Base-by-base conservation (phyloP, 352 stramenopile species). In the Pythium dissotocum region DNA sequence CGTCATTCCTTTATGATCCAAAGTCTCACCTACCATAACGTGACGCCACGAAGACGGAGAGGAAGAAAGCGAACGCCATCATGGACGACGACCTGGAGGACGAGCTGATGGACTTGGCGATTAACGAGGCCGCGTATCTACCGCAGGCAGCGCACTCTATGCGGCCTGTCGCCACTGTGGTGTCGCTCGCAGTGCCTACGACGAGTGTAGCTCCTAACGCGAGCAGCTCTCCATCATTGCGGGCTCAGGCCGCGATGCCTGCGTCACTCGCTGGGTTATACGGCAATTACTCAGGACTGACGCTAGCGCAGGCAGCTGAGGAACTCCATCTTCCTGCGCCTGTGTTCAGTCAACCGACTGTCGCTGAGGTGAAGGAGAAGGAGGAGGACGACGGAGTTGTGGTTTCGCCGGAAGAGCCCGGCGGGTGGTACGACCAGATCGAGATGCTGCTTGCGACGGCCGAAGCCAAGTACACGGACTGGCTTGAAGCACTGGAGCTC, bases 101-200 rank as follows among this genome's bases (percentile, higher is more conserved):
- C 18, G 80, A 90, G 70, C 68, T 90, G 44, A 89, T 90, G 82
- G 78, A 88, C 51, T 67, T 90, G 56, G 73, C 63, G 24, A 82
- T 65, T 56, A 90, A 89, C 60, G 82, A 90, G 71, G 63, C 65
- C 53, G 78, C 67, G 58, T 90, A 90, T 65, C 55, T 90, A 35
- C 82, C 82, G 1, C 48, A 70, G 61, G 72, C 60, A 9, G 21
- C 38, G 51, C 61, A 59, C 63, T 71, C 77, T 30, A 33, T 57
- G 24, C 61, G 61, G 74, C 64, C 61, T 30, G 62, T 38, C 5
- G 52, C 68, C 48, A 9, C 13, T 40, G 38, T 55, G 38, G 10
- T 18, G 5, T 24, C 46, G 7, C 6, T 30, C 7, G 8, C 51
- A 10, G 26, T 14, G 26, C 8, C 51, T 57, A 18, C 51, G 58